Evolutionary conservation across 805 yeast genomes (phyloP), one percentile per base, ranked within the genome.

Genomic region (Clavispora phyllophila): DNA sequence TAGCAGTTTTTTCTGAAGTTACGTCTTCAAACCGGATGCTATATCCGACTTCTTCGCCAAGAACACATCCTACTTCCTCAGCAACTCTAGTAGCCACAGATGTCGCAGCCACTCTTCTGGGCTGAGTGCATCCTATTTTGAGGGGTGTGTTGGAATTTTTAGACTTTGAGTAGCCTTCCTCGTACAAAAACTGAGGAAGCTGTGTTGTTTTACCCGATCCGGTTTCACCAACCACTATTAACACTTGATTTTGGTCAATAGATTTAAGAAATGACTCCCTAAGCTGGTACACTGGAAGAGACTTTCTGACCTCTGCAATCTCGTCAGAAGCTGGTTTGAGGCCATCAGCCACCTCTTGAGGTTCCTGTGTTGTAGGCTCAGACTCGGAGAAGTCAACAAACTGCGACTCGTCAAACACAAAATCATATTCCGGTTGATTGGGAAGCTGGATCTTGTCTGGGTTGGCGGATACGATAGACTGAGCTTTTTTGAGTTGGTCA

Each of bases 171-270:
- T 81, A 88, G 0, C 96, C 96, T 18, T 84, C 90, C 54, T 89
- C 96, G 44, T 79, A 77, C 10, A 90, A 65, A 56, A 82, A 90
- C 55, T 90, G 97, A 0, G 97, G 96, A 9, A 90, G 60, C 60
- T 90, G 97, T 0, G 97, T 90, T 0, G 97, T 90, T 56, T 90
- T 90, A 55, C 97, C 97, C 0, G 96, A 89, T 36, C 97, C 95
- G 0, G 95, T 86, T 58, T 86, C 95, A 44, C 95, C 95, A 31
- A 86, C 91, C 25, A 86, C 79, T 33, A 86, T 81, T 28, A 86
- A 52, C 0, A 83, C 80, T 57, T 87, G 96, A 51, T 84, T 73
- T 22, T 74, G 65, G 19, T 62, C 58, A 9, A 90, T 73, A 0
- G 87, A 81, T 0, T 71, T 67, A 24, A 90, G 60, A 14, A 90